A percentile compares a stretch with the other conserved stretches of the same genome.
Conservation (phyloP, 345 rosid genomes). For the Excoecaria agallocha region DNA sequence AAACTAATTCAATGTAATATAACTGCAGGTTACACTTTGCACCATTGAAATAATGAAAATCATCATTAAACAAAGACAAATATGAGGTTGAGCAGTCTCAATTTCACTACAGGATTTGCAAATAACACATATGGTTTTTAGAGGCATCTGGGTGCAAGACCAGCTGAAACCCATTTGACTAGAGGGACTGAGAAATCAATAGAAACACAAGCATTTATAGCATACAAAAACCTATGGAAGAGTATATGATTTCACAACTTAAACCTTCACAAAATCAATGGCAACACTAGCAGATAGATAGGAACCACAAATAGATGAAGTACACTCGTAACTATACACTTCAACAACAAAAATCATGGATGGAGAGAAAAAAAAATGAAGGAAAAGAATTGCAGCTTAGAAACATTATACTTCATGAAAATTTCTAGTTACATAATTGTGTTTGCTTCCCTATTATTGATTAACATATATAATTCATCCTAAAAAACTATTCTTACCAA, state of each 20-base stretch:
- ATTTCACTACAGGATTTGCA: no score
- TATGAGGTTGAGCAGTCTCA: not conserved
- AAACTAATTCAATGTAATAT: not conserved
- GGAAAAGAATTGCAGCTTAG: not conserved
- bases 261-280: conserved; percentile 1
- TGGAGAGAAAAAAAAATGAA: not conserved
- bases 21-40: not conserved
- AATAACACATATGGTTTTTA: no score
- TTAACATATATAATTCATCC: not conserved
- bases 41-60: not conserved
- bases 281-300: not conserved
- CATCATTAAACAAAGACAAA: not conserved
- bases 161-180: no score
- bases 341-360: not conserved
- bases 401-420: not conserved
- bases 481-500: not conserved
- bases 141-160: no score
- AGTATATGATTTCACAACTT: not conserved
- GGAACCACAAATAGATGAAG: not conserved
- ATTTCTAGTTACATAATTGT: not conserved
- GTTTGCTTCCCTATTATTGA: not conserved
- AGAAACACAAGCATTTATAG: not conserved
- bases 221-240: not conserved
- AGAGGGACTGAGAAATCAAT: no score
- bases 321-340: not conserved